Percentiles rank a stretch among this genome's conserved stretches.
phyloP scores from a whole-genome alignment of 192 early-diverging fungal genomes.

The Coemansia sp. region DNA sequence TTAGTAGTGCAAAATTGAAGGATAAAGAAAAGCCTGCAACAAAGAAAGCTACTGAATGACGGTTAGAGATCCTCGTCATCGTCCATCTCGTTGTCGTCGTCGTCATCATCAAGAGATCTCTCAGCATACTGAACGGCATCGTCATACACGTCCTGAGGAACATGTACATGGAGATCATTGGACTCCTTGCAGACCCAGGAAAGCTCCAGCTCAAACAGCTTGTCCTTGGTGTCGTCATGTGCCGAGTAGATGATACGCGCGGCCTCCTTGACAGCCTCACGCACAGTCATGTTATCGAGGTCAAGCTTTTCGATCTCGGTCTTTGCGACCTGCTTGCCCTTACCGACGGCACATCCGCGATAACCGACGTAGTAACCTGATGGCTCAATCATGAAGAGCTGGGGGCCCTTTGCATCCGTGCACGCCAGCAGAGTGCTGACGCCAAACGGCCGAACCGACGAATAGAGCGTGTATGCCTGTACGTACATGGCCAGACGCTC shows the following conservation, averaged over 20 bases:
- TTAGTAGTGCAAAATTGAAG: background rate
- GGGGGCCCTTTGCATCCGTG: conserved; percentile 79
- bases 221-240: conserved; percentile 97
- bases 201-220: conserved; percentile 97
- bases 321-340: conserved; percentile 95
- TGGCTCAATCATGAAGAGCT: conserved; percentile 94
- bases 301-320: conserved; percentile 99
- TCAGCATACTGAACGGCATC: conserved; percentile 69
- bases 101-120: conserved; percentile 37
- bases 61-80: conserved; percentile 30
- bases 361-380: conserved; percentile 98
- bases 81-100: conserved; percentile 45
- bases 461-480: conserved; percentile 96
- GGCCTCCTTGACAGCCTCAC: conserved; percentile 90
- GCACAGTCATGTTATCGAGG: conserved; percentile 67
- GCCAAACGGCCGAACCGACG: conserved; percentile 93
- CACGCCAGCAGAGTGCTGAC: conserved; percentile 79
- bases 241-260: conserved; percentile 93
- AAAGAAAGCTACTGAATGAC: background rate
- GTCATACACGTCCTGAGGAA: conserved; percentile 81
- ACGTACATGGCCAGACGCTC: conserved; percentile 91
- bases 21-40: background rate
- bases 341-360: conserved; percentile 91
- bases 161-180: conserved; percentile 74
- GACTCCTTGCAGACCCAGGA: conserved; percentile 93